phyloP scores from a whole-genome alignment of 148 eudicot species.

The Linanthus parryae region DNA sequence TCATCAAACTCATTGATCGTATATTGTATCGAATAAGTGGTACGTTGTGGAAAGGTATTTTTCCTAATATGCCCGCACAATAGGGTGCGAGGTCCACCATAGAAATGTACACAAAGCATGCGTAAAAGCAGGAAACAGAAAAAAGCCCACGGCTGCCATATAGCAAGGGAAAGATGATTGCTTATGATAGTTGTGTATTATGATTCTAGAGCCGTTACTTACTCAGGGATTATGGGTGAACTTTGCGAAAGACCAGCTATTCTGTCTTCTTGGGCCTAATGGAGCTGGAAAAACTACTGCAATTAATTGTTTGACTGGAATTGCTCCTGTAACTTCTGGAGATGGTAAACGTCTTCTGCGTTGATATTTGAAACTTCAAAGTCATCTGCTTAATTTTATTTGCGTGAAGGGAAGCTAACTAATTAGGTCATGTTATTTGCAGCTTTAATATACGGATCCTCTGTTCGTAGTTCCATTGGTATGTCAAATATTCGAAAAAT shows the following conservation, averaged over 20 bases:
- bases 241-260: slow-evolving; percentile 79
- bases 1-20: too few species aligned
- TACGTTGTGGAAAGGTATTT: too few species aligned
- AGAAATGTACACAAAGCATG: too few species aligned
- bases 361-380: slow-evolving; percentile 4
- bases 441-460: slow-evolving; percentile 73
- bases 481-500: slow-evolving; percentile 77
- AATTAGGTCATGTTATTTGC: slow-evolving; percentile 11
- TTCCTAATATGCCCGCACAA: too few species aligned
- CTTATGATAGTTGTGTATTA: too few species aligned
- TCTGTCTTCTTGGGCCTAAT: slow-evolving; percentile 95
- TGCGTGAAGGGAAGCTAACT: neutral
- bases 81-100: too few species aligned
- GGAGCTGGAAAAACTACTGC: slow-evolving; percentile 98
- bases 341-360: slow-evolving; percentile 56
- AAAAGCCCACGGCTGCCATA: too few species aligned
- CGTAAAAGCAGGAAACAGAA: too few species aligned
- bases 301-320: slow-evolving; percentile 87
- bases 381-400: too few species aligned
- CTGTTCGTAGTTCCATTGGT: slow-evolving; percentile 65
- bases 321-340: slow-evolving; percentile 78
- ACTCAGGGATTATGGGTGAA: slow-evolving; percentile 89
- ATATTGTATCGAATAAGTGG: too few species aligned
- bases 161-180: too few species aligned
- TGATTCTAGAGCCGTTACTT: too few species aligned